phyloP scores from a whole-genome alignment of 257 asterid genomes.

The Nicotiana attenuata region DNA sequence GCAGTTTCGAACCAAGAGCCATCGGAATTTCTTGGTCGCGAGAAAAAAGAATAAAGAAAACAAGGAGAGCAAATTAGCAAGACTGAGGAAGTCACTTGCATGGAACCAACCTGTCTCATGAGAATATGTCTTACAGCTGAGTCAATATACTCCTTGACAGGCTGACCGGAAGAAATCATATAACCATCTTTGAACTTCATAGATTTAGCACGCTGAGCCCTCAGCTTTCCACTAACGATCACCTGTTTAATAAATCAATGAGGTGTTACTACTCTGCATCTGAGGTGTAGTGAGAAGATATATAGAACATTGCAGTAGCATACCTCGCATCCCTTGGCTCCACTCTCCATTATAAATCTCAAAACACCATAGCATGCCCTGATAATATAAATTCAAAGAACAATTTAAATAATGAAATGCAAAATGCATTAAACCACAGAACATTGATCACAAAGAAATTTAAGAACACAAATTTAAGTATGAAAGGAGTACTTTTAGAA shows the following conservation, averaged over 20 bases:
- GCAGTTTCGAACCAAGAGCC: background rate
- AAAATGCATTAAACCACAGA: background rate
- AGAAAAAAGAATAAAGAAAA: background rate
- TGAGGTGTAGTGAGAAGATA: background rate
- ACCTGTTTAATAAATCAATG: slow-evolving; percentile 24
- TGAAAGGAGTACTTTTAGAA: no score
- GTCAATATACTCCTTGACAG: slow-evolving; percentile 58
- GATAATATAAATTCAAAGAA: background rate
- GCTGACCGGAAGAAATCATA: slow-evolving; percentile 70
- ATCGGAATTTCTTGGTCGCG: background rate
- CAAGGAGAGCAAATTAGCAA: background rate
- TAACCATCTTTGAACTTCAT: slow-evolving; percentile 69
- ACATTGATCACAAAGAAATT: background rate
- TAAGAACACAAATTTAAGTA: background rate
- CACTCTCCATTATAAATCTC: slow-evolving; percentile 56
- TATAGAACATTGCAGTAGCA: background rate
- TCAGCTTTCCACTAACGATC: slow-evolving; percentile 57
- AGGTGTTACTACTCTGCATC: no score
- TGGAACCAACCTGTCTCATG: slow-evolving; percentile 38
- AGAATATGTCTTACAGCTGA: slow-evolving; percentile 63
- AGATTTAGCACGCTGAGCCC: slow-evolving; percentile 63
- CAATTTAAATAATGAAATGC: background rate
- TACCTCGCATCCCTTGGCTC: slow-evolving; percentile 68
- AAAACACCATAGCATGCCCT: slow-evolving; percentile 63
- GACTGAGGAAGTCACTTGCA: background rate